Conservation (phyloP, 108 stramenopile species). For the Pseudonitzschia pungens region DNA sequence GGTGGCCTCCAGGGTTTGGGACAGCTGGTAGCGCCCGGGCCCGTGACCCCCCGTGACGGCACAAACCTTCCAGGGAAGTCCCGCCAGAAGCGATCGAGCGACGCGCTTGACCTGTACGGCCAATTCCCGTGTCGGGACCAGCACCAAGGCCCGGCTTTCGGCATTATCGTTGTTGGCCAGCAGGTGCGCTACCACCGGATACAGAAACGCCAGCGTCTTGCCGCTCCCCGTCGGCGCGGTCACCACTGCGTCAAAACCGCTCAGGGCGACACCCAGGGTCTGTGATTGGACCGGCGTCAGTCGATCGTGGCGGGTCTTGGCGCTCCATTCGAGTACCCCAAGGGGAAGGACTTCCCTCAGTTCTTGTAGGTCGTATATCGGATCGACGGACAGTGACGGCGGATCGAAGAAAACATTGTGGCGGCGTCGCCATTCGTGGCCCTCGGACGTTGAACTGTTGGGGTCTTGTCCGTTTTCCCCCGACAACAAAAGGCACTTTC, state of each 20-base stretch:
- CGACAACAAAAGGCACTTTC: slow-evolving; percentile 19
- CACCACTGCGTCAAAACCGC: slow-evolving; percentile 67
- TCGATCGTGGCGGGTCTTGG: slow-evolving; percentile 49
- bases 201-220: slow-evolving; percentile 92
- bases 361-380: slow-evolving; percentile 54
- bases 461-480: background rate
- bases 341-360: slow-evolving; percentile 40
- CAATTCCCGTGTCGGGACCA: slow-evolving; percentile 97
- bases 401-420: slow-evolving; percentile 50
- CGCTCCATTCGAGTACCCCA: slow-evolving; percentile 22
- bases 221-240: slow-evolving; percentile 88
- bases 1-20: slow-evolving; percentile 57
- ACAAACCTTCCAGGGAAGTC: slow-evolving; percentile 34
- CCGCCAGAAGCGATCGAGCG: slow-evolving; percentile 48
- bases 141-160: slow-evolving; percentile 51
- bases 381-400: slow-evolving; percentile 48
- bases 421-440: slow-evolving; percentile 53
- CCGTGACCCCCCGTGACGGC: slow-evolving; percentile 73
- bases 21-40: slow-evolving; percentile 68
- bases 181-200: slow-evolving; percentile 83
- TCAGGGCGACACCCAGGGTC: slow-evolving; percentile 62
- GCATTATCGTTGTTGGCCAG: slow-evolving; percentile 50
- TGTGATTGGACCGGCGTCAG: slow-evolving; percentile 96
- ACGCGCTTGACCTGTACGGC: slow-evolving; percentile 85
- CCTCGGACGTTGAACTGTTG: slow-evolving; percentile 8